phyloP scores from a whole-genome alignment of 805 yeast species.

The Grigorovia jiainica region DNA sequence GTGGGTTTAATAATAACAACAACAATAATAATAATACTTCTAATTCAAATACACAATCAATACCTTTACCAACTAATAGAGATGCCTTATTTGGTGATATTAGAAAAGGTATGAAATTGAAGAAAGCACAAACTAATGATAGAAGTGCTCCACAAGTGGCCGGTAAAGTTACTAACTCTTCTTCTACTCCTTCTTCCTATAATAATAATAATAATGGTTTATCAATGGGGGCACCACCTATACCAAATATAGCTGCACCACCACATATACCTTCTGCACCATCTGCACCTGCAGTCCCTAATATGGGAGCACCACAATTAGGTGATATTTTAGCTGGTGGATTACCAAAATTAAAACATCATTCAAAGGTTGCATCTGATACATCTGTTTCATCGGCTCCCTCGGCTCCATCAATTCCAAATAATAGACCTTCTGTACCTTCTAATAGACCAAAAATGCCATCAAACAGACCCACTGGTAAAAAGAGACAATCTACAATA shows the following conservation, averaged over 20 bases:
- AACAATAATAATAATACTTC: conserved; percentile 25
- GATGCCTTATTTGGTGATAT: conserved; percentile 72
- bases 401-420: conserved; percentile 6
- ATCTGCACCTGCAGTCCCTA: conserved; percentile 7
- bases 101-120: conserved; percentile 54
- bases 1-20: conserved; percentile 25
- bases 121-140: conserved; percentile 56
- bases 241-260: neutral
- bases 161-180: conserved; percentile 16
- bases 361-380: neutral
- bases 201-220: no score
- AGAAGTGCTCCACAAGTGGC: conserved; percentile 53
- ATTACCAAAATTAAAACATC: conserved; percentile 52
- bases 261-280: conserved; percentile 4
- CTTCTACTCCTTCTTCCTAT: conserved; percentile 11
- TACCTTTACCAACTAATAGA: conserved; percentile 32
- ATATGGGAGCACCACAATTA: conserved; percentile 19
- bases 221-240: no score
- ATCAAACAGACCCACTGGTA: conserved; percentile 12
- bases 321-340: conserved; percentile 51
- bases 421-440: conserved; percentile 7
- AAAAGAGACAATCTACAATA: conserved; percentile 6
- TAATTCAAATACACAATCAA: no score
- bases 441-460: conserved; percentile 15
- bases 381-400: conserved; percentile 12